Base-by-base conservation (phyloP, 495 filamentous ascomycete species). In the Mytilinidion resinicola region DNA sequence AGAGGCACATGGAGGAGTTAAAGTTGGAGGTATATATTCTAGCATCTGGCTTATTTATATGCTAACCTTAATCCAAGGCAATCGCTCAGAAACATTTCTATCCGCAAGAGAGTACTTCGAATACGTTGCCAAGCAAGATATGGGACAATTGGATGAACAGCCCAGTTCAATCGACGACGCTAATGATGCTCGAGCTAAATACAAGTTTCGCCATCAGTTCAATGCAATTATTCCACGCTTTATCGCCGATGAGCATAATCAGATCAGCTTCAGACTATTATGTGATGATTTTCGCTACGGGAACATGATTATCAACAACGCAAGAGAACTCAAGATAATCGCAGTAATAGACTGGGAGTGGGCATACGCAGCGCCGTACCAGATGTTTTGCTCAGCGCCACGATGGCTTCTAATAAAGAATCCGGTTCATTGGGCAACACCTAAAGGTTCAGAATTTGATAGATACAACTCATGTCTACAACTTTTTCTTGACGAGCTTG, bases 101-200 rank as follows among this genome's bases (percentile, higher is more conserved):
- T 59, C 37, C 14, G 56, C 56, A 41, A 53, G 9, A 53, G 56
- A 59, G 34, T 59, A 59, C 56, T 59, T 59, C 25, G 35, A 59
- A 21, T 59, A 59, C 49, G 49, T 59, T 59, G 49, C 56, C 48
- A 15, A 59, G 36, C 49, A 59, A 25, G 56, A 59, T 59, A 42
- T 59, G 35, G 8, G 53, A 44, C 49, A 59, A 21, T 59, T 59
- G 37, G 17, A 59, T 53, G 37, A 44, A 36, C 49, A 59, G 49
- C 41, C 56, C 49, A 59, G 53, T 36, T 59, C 49, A 35, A 36
- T 59, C 36, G 20, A 59, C 49, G 20, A 53, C 25, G 49, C 56
- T 59, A 30, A 21, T 9, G 56, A 59, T 59, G 49, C 49, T n/a
- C 41, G 49, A 52, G 56, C 56, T 36, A 59, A 59, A 44, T 34